Evolutionary conservation across 495 filamentous ascomycete genomes (phyloP).

Genomic region (Aspergillus coremiiformis): DNA sequence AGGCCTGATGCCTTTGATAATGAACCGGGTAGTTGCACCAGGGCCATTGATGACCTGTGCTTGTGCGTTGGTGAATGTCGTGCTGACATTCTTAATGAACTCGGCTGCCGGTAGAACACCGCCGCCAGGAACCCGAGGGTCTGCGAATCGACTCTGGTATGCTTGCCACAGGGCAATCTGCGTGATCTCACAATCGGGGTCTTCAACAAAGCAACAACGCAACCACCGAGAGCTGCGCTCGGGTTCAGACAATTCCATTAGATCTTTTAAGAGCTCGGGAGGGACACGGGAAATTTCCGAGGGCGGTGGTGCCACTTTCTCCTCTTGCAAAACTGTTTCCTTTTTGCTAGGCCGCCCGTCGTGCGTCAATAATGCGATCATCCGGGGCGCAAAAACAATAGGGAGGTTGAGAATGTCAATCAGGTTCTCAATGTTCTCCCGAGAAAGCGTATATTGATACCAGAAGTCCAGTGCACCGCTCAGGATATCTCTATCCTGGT

Average conservation of each 20-base stretch:
- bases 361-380: conserved; percentile 67
- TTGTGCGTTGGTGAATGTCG: conserved; percentile 62
- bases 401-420: conserved; percentile 56
- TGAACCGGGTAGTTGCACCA: conserved; percentile 63
- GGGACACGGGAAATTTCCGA: conserved; percentile 70
- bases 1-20: conserved; percentile 84
- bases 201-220: conserved; percentile 66
- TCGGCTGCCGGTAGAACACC: conserved; percentile 78
- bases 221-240: conserved; percentile 82
- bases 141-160: conserved; percentile 76
- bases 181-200: conserved; percentile 75
- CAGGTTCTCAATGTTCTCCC: conserved; percentile 73
- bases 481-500: conserved; percentile 79
- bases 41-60: conserved; percentile 70
- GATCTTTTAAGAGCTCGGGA: conserved; percentile 63
- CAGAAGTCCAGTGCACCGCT: conserved; percentile 86
- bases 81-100: conserved; percentile 93
- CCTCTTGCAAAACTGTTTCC: conserved; percentile 37
- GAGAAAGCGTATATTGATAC: conserved; percentile 85
- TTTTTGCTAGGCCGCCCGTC: conserved; percentile 43
- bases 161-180: conserved; percentile 97
- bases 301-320: conserved; percentile 41
- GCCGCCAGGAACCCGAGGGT: conserved; percentile 39
- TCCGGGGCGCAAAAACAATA: conserved; percentile 59
- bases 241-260: conserved; percentile 72